Conservation (phyloP, 768 basidiomycete genomes). For the Mycena sanguinolenta region DNA sequence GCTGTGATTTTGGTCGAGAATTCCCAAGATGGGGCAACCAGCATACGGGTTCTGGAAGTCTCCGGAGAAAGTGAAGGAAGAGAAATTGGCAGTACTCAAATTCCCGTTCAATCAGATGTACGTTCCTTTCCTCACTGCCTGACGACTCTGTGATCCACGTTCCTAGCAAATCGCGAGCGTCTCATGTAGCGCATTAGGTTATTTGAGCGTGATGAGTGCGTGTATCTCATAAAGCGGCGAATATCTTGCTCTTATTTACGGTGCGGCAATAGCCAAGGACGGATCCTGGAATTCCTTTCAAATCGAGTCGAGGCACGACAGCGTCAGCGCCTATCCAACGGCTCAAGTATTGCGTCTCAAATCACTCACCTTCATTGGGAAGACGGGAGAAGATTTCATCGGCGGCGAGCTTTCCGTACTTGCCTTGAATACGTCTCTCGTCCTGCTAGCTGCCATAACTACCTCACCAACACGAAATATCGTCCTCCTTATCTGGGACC, state of each 20-base stretch:
- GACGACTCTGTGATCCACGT: conserved; percentile 17
- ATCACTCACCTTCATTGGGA: conserved; percentile 39
- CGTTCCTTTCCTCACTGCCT: conserved; percentile 16
- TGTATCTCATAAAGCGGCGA: conserved; percentile 10
- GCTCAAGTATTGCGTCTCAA: conserved; percentile 46
- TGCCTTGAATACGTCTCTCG: conserved; percentile 69
- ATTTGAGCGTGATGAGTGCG: conserved; percentile 65
- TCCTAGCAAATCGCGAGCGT: conserved; percentile 52
- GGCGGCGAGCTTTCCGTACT: conserved; percentile 52
- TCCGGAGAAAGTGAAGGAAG: conserved; percentile 47
- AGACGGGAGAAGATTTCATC: neutral
- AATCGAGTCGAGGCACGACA: conserved; percentile 46
- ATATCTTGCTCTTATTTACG: neutral
- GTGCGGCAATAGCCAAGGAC: conserved; percentile 19
- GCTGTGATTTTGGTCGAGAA: conserved; percentile 43
- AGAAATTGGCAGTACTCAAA: conserved; percentile 43
- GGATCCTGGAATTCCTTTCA: conserved; percentile 44
- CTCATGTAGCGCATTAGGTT: conserved; percentile 63
- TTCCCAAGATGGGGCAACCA: conserved; percentile 42
- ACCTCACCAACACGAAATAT: conserved; percentile 57
- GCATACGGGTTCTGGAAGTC: conserved; percentile 48
- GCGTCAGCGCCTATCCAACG: conserved; percentile 40
- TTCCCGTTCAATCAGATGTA: conserved; percentile 51
- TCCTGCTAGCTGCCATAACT: conserved; percentile 64
- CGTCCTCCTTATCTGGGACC: conserved; percentile 74